Base-by-base conservation (phyloP, 495 filamentous ascomycete genomes). In the Aspergillus steynii region DNA sequence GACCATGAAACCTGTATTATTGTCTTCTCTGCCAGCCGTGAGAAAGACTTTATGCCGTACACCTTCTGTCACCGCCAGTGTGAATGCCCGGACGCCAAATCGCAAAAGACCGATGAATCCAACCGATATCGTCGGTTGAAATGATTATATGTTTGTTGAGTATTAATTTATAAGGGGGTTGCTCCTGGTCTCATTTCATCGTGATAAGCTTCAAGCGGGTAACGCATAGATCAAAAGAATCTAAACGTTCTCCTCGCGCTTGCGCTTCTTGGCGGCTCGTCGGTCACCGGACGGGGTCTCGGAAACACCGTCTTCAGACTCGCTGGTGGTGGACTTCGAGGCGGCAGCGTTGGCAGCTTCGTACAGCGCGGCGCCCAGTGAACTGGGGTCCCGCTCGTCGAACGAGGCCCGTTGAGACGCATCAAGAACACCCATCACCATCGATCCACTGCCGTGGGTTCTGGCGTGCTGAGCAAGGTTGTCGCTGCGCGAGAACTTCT, bases 401-500 rank as follows among this genome's bases (percentile, higher is more conserved):
- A 79, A 71, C 31, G 68, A 72, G 3, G 71, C 68, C 20, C 80
- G 68, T 55, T 80, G 71, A 42, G 90, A 80, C 55, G 83, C 74
- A 56, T 96, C 90, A 47, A 96, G 78, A 60, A 97, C 82, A 61
- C 89, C 88, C 90, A 98, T 91, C 58, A 93, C 86, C 63, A 97
- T 90, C 58, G 94, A 90, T 50, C 91, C 91, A 54, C 86, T 87
- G 50, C 91, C 96, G 67, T 99, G 96, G 14, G 95, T 99, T 53
- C 96, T 87, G 52, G 95, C 87, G 69, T 99, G 96, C 76, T 99
- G 96, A 32, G 91, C 88, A 27, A 99, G 85, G 78, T 99, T 99
- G 77, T 99, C 96, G 67, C 90, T 94, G 59, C 96, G 90, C 1
- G 95, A 98, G 81, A 98, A 99, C 81, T 96, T 96, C 87, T 99